A percentile compares a stretch with the other conserved stretches of the same genome.
phyloP scores from a whole-genome alignment of 257 asterid genomes.

The Petunia secreta region DNA sequence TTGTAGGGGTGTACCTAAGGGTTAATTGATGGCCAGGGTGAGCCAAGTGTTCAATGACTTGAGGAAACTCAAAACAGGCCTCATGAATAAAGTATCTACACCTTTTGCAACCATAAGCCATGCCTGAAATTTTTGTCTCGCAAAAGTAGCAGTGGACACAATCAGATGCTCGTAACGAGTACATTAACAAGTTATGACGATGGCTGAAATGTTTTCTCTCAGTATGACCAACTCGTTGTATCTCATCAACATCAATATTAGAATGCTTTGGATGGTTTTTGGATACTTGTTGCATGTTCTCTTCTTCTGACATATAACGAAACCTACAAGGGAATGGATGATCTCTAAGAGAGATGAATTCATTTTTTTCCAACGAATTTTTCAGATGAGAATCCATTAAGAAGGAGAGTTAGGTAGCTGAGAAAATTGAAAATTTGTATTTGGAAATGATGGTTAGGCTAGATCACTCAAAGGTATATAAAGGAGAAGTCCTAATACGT shows the following conservation, averaged over 20 bases:
- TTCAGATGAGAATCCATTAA: slow-evolving; percentile 12
- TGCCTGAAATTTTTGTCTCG: slow-evolving; percentile 12
- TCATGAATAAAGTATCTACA: slow-evolving; percentile 16
- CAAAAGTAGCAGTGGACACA: neutral
- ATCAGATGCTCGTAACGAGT: slow-evolving; percentile 19
- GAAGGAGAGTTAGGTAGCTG: neutral
- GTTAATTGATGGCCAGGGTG: slow-evolving; percentile 16
- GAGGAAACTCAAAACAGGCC: slow-evolving; percentile 17
- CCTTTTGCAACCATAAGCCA: slow-evolving; percentile 21
- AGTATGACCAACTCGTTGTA: neutral
- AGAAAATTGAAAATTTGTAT: neutral
- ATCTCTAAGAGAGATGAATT: slow-evolving; percentile 12
- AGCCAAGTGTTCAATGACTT: slow-evolving; percentile 10
- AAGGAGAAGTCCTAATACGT: neutral
- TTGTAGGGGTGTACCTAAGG: neutral
- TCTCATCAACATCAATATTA: neutral
- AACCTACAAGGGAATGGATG: slow-evolving; percentile 20
- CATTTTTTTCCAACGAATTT: neutral
- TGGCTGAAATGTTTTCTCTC: neutral
- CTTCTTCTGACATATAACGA: neutral
- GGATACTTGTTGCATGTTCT: neutral
- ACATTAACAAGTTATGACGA: slow-evolving; percentile 23
- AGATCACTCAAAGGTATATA: neutral
- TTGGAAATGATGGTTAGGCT: slow-evolving; percentile 17
- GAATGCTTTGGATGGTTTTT: neutral